These are phyloP conservation scores for Stipa capillata DNA, from an alignment of 176 grass and related monocot species.

Conservation along the genomic window DNA sequence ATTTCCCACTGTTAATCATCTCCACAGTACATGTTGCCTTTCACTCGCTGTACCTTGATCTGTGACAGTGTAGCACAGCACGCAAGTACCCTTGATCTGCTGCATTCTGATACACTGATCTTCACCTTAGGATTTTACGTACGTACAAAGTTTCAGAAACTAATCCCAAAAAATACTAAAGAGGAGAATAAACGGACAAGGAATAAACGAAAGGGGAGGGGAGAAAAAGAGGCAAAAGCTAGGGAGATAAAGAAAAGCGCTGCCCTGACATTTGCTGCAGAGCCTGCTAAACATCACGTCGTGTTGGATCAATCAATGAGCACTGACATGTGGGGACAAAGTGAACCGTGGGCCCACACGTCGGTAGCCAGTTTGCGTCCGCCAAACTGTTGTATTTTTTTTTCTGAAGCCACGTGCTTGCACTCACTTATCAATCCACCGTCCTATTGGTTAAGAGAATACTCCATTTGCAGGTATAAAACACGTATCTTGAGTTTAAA, in stretches of 20 bases:
- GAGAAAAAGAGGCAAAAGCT: slow-evolving; percentile 3
- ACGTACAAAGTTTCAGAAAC: background rate
- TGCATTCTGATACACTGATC: background rate
- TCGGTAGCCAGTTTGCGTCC: background rate
- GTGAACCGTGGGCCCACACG: background rate
- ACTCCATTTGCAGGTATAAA: no score
- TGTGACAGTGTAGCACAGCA: background rate
- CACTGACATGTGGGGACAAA: slow-evolving; percentile 3
- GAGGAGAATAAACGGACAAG: background rate
- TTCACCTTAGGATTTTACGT: background rate
- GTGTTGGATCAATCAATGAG: slow-evolving; percentile 33
- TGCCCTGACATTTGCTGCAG: slow-evolving; percentile 28
- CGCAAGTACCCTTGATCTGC: no score
- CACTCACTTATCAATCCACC: background rate
- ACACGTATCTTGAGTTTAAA: no score
- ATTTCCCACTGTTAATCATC: background rate
- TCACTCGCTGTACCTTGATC: no score
- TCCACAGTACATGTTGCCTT: background rate
- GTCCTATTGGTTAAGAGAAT: background rate
- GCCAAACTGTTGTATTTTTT: background rate
- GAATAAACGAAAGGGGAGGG: background rate
- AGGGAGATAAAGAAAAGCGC: slow-evolving; percentile 14
- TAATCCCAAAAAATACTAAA: background rate
- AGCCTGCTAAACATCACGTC: slow-evolving; percentile 20
- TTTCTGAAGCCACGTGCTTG: background rate